These are phyloP conservation scores for Fistulifera solaris DNA, from an alignment of 108 stramenopile genomes.

Conservation along the genomic window DNA sequence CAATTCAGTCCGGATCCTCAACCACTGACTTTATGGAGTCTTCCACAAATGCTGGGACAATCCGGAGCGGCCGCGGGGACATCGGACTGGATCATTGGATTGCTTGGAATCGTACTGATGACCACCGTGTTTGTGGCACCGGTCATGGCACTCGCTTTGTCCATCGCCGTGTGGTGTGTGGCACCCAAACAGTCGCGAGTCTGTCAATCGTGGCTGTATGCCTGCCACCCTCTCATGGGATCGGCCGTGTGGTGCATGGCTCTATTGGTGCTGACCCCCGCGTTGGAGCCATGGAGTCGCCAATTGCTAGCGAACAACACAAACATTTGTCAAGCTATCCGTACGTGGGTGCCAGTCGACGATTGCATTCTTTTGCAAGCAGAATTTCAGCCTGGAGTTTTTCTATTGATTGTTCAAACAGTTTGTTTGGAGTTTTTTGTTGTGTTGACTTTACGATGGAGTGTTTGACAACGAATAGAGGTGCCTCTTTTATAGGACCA, in stretches of 20 bases:
- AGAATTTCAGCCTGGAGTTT: conserved; percentile 14
- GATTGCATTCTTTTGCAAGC: conserved; percentile 22
- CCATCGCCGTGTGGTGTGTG: conserved; percentile 12
- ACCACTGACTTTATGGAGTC: conserved; percentile 16
- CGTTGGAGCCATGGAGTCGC: conserved; percentile 18
- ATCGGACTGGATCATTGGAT: conserved; percentile 15
- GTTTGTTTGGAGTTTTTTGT: conserved; percentile 30
- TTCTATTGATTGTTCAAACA: conserved; percentile 29
- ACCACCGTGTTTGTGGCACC: conserved; percentile 20
- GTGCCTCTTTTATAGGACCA: too few relatives aligned
- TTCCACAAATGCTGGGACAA: conserved; percentile 22
- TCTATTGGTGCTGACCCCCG: conserved; percentile 16
- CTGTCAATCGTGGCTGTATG: conserved; percentile 9
- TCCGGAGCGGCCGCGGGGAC: conserved; percentile 22
- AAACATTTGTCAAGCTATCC: conserved; percentile 6
- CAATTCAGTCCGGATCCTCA: conserved; percentile 15
- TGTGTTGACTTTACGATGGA: conserved; percentile 15
- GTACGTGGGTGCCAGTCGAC: background rate
- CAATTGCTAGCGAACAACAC: conserved; percentile 10
- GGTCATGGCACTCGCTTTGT: conserved; percentile 12
- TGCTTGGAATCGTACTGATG: conserved; percentile 12
- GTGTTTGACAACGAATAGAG: background rate
- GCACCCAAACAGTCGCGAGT: background rate
- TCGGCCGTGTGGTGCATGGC: conserved; percentile 14
- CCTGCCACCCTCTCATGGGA: conserved; percentile 23